phyloP scores from a whole-genome alignment of 768 basidiomycete genomes.

The Omphalotus guepiniiformis region DNA sequence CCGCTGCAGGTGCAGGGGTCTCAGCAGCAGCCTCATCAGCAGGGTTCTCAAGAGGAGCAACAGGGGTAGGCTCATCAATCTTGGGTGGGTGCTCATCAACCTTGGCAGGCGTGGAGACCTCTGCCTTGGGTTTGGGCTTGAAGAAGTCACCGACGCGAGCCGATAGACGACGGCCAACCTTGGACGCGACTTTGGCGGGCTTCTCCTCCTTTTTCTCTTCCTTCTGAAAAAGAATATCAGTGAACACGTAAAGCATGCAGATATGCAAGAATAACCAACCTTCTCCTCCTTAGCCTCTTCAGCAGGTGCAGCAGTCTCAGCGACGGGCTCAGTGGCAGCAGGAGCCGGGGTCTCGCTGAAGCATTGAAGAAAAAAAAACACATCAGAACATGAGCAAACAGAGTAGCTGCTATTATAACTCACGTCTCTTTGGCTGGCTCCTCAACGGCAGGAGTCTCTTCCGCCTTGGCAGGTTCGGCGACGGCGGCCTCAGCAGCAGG shows the following conservation, averaged over 20 bases:
- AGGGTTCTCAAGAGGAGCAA: slow-evolving; percentile 83
- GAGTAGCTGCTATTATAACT: slow-evolving; percentile 22
- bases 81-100: slow-evolving; percentile 87
- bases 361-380: too few species aligned
- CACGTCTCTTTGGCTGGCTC: slow-evolving; percentile 74
- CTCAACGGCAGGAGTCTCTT: slow-evolving; percentile 39
- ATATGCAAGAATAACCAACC: slow-evolving; percentile 28
- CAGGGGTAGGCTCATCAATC: slow-evolving; percentile 77
- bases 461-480: slow-evolving; percentile 36
- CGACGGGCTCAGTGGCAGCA: slow-evolving; percentile 25
- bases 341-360: slow-evolving; percentile 42
- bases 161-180: slow-evolving; percentile 81
- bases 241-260: neutral
- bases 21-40: slow-evolving; percentile 44
- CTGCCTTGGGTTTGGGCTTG: slow-evolving; percentile 66
- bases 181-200: slow-evolving; percentile 45
- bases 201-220: slow-evolving; percentile 49
- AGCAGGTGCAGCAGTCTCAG: slow-evolving; percentile 34
- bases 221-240: slow-evolving; percentile 22
- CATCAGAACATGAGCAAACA: too few species aligned
- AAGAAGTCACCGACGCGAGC: slow-evolving; percentile 80
- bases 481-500: slow-evolving; percentile 28
- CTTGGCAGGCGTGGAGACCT: slow-evolving; percentile 68
- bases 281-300: slow-evolving; percentile 60
- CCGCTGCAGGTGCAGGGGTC: slow-evolving; percentile 26